Base-by-base conservation (phyloP, 2,329 filamentous ascomycete species). In the Fusarium lateritium region DNA sequence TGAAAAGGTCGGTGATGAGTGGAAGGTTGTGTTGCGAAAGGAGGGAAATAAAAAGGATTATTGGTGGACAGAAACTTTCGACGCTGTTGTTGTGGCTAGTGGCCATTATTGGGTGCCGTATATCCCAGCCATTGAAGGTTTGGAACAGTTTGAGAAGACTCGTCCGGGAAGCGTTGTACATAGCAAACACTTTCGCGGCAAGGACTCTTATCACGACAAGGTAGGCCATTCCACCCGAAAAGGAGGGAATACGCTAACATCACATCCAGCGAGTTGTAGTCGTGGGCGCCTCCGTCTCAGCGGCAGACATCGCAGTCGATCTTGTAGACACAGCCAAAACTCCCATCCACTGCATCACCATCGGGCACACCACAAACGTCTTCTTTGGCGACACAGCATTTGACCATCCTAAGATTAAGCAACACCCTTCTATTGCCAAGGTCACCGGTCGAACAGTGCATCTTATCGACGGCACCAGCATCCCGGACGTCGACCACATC, bases 221-320 rank as follows among this genome's bases (percentile, higher is more conserved):
- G 83, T 85, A 52, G 62, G 77, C 24, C 24, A 11, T 15, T 8
- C n/a, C 4, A 8, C 8, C 4, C n/a, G n/a, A n/a, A n/a, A n/a
- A n/a, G n/a, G n/a, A n/a, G n/a, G n/a, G n/a, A n/a, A n/a, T n/a
- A n/a, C n/a, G n/a, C n/a, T n/a, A n/a, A 62, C 1, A 8, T 34
- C 1, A 5, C 0, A 5, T 57, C 2, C 38, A 89, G 86, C 83
- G 80, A 61, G 85, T 91, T 0, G 80, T 91, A 1, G 83, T 89
- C 0, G 87, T 92, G 2, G 89, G 89, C 5, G 89, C 87, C 2
- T 90, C 87, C 1, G 88, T 91, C 5, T 91, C 89, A 0, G 89
- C 86, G 0, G 85, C 87, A 28, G 90, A 92, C 70, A 89, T 89
- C 14, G 83, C 85, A 3, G 83, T 85, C 57, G 85, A 87, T 53